These are phyloP conservation scores for Lepidium sativum DNA, from an alignment of 345 rosid genomes.

Conservation along the genomic window DNA sequence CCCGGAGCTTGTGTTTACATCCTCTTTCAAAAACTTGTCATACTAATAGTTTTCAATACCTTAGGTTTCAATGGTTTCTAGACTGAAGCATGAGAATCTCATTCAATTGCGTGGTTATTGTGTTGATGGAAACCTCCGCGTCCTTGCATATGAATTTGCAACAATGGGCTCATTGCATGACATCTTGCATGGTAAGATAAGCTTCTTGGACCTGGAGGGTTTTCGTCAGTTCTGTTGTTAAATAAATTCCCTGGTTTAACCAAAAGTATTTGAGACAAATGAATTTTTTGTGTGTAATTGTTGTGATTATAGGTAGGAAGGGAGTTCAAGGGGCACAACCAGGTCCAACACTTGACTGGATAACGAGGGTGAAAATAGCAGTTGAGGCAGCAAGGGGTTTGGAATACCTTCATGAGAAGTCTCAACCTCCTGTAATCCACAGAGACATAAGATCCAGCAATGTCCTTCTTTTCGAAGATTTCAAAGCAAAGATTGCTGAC, in stretches of 20 bases:
- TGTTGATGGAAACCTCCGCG: constrained; percentile 82
- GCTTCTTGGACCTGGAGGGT: neutral
- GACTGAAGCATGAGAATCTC: constrained; percentile 81
- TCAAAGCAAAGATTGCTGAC: constrained; percentile 29
- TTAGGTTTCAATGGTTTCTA: constrained; percentile 91
- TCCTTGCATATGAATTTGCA: constrained; percentile 94
- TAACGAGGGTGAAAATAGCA: constrained; percentile 29
- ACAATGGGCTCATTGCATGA: constrained; percentile 99
- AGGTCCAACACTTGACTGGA: constrained; percentile 36
- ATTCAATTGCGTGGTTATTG: constrained; percentile 79
- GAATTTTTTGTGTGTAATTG: neutral
- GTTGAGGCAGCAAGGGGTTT: constrained; percentile 33
- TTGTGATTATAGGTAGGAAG: constrained; percentile 23
- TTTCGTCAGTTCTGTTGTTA: neutral
- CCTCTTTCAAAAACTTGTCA: neutral
- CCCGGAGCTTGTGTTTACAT: neutral
- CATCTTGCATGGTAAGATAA: constrained; percentile 68
- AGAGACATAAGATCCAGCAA: constrained; percentile 33
- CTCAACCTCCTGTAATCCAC: constrained; percentile 31
- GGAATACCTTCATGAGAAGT: constrained; percentile 32
- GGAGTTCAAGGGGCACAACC: constrained; percentile 37
- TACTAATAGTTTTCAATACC: constrained; percentile 1
- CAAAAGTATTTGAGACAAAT: neutral
- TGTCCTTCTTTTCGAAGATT: constrained; percentile 31
- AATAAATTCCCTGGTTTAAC: neutral